Evolutionary conservation across 2,329 filamentous ascomycete genomes (phyloP).

Genomic region (Fusarium sp.): DNA sequence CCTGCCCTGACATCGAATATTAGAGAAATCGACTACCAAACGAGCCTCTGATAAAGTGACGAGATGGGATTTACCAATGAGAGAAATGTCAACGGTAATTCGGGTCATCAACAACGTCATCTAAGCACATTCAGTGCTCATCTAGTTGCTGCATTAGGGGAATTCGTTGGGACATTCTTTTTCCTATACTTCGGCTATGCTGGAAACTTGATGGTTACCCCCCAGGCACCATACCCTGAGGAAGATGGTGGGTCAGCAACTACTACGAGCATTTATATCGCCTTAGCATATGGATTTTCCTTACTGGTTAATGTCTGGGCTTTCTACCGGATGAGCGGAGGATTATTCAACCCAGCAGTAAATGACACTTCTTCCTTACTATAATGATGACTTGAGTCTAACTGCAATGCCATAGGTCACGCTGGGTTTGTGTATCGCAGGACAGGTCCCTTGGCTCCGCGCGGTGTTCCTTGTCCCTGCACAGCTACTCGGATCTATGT

Average conservation of each 20-base stretch:
- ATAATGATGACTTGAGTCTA: background rate
- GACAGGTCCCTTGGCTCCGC: conserved; percentile 29
- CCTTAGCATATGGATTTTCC: conserved; percentile 45
- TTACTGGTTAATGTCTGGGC: conserved; percentile 63
- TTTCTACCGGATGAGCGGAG: conserved; percentile 63
- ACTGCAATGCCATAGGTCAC: conserved; percentile 21
- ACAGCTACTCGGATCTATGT: conserved; percentile 67
- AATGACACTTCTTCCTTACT: background rate
- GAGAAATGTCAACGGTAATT: background rate
- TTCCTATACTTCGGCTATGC: conserved; percentile 39
- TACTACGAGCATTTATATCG: conserved; percentile 23
- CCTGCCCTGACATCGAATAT: no score
- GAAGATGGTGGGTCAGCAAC: conserved; percentile 7
- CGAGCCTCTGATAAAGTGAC: background rate
- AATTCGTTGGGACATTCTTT: conserved; percentile 35
- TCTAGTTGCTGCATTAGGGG: conserved; percentile 28
- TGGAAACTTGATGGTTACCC: conserved; percentile 29
- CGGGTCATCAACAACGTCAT: conserved; percentile 1
- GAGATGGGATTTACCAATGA: background rate
- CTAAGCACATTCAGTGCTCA: conserved; percentile 20
- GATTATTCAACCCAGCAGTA: conserved; percentile 55
- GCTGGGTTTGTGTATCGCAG: conserved; percentile 25
- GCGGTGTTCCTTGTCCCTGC: conserved; percentile 59
- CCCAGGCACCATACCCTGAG: conserved; percentile 11
- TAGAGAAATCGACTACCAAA: no score